Evolutionary conservation across 441 rosid genomes (phyloP), one percentile per base, ranked within the genome.

Genomic region (Cnidoscolus chayamansa): DNA sequence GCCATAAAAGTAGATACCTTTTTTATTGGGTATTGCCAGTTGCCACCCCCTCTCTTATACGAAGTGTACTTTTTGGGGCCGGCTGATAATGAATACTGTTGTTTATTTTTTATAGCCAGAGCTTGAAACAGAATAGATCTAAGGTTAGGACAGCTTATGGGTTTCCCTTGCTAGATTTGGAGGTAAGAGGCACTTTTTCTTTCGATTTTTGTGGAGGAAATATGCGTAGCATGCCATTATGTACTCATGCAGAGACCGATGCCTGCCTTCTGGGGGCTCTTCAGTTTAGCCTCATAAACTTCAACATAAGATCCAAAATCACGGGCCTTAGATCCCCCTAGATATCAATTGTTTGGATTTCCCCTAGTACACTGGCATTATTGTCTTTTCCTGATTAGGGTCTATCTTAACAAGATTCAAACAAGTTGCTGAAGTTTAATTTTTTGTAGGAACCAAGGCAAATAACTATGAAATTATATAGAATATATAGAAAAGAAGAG

Each of bases 321-420:
- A 78, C 45, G 48, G 69, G 68, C 64, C 10, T 65, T 10, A n/a
- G n/a, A n/a, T n/a, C 65, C n/a, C 63, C 67, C 55, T 57, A 50
- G 19, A 45, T 49, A 56, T 60, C 8, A 25, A 25, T 25, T 25
- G 25, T 35, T 15, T 57, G 48, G 54, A 54, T 51, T 49, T 13
- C 65, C 51, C 63, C 61, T 30, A 19, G n/a, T 50, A 45, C 53
- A 49, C 11, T 54, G 71, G 45, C 72, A 67, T 31, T 58, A 30
- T 48, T 32, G 61, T 37, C 37, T 35, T 50, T 16, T 31, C 17
- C 49, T 49, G 63, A 20, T 66, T 51, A 50, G 72, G 74, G 68
- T 70, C 58, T 67, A 81, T 81, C 78, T 78, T 82, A 79, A 59
- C 81, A 65, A 73, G 76, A 81, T 78, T 78, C 85, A 80, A 64